Conservation (phyloP, 1,284 basidiomycete species). For the Phellinidium pouzarii region DNA sequence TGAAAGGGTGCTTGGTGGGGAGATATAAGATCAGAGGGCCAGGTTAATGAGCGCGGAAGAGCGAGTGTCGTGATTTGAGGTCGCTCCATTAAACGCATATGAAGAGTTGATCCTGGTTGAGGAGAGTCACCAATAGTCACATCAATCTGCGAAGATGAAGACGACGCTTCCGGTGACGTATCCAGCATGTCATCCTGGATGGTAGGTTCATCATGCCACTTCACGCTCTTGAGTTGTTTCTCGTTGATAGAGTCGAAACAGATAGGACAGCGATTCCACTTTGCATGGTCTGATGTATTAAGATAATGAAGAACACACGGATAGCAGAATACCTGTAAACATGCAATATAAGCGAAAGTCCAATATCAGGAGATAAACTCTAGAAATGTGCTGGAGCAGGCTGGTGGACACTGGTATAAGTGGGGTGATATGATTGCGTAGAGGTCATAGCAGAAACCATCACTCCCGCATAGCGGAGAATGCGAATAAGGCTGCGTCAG, state of each 20-base stretch:
- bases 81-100: conserved; percentile 88
- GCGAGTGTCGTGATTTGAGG: conserved; percentile 96
- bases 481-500: too few relatives aligned
- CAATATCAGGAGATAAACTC: background rate
- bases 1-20: conserved; percentile 91
- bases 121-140: conserved; percentile 32
- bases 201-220: conserved; percentile 59
- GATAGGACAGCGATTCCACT: conserved; percentile 90
- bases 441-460: too few relatives aligned
- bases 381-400: too few relatives aligned
- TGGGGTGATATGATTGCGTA: too few relatives aligned
- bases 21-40: conserved; percentile 90
- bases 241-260: conserved; percentile 93
- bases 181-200: conserved; percentile 35
- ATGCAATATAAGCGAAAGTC: conserved; percentile 16
- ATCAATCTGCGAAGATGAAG: conserved; percentile 31
- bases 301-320: conserved; percentile 92
- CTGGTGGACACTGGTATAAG: too few relatives aligned
- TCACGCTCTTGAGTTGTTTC: conserved; percentile 89
- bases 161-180: conserved; percentile 34
- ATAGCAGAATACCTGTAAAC: conserved; percentile 74
- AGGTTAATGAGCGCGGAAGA: conserved; percentile 83
- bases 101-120: conserved; percentile 50
- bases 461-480: too few relatives aligned
- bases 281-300: conserved; percentile 69